Evolutionary conservation across 129 eudicot species (phyloP).

Genomic region (Chrysanthemum lavandulifolium): DNA sequence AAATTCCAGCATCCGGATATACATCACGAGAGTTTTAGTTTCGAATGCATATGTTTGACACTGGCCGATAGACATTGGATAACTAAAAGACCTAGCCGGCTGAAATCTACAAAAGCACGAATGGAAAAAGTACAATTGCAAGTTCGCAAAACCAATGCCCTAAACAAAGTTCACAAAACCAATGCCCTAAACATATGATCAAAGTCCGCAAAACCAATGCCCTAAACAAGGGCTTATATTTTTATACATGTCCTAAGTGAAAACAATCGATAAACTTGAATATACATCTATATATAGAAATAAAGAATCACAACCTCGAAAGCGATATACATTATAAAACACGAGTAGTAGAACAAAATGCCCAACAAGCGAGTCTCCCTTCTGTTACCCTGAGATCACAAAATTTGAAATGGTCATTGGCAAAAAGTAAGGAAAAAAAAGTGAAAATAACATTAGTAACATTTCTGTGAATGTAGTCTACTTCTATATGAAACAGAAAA

Average conservation of each 20-base stretch:
- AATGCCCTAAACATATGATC: conserved; percentile 5
- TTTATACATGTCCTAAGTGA: not conserved
- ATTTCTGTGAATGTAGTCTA: too few species aligned
- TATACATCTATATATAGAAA: not conserved
- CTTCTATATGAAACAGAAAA: too few species aligned
- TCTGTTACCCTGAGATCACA: too few species aligned
- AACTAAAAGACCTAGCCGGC: not conserved
- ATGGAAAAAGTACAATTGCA: not conserved
- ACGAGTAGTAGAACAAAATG: too few species aligned
- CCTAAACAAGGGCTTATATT: conserved; percentile 11
- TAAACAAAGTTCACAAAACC: conserved; percentile 9
- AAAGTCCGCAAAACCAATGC: not conserved
- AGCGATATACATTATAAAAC: too few species aligned
- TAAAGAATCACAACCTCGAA: conserved; percentile 19
- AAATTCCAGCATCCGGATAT: too few species aligned
- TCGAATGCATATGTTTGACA: too few species aligned
- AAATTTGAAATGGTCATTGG: too few species aligned
- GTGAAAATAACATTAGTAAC: too few species aligned
- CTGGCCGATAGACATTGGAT: not conserved
- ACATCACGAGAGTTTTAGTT: too few species aligned
- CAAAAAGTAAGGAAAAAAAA: too few species aligned
- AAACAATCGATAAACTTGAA: conserved; percentile 7
- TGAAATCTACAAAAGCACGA: not conserved
- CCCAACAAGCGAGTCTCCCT: too few species aligned
- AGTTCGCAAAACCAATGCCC: not conserved